Evolutionary conservation across 257 asterid species (phyloP).

Genomic region (Nicotiana undulata): DNA sequence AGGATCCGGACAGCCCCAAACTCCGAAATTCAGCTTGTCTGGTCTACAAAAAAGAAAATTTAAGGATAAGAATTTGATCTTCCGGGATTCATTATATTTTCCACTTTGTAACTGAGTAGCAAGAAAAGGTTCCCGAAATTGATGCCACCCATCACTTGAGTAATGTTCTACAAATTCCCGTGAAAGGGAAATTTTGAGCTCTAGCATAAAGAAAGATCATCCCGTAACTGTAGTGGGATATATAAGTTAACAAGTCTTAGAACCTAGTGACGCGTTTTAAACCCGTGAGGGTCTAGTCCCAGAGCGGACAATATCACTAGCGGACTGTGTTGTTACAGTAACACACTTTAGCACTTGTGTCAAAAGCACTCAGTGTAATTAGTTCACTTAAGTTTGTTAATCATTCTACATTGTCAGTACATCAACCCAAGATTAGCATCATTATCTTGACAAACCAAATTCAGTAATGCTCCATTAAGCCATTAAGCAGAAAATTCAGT

Average conservation of each 20-base stretch:
- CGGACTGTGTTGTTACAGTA: neutral
- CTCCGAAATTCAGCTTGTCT: constrained; percentile 66
- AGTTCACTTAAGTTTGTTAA: neutral
- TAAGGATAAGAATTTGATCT: neutral
- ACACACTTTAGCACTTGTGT: neutral
- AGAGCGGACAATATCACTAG: too few relatives aligned
- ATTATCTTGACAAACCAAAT: neutral
- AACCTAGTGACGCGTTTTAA: too few relatives aligned
- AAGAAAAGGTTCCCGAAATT: neutral
- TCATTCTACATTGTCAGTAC: neutral
- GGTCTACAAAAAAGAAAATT: constrained; percentile 36
- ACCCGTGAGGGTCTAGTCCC: too few relatives aligned
- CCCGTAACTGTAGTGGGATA: too few relatives aligned
- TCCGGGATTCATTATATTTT: neutral
- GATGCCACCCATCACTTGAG: neutral
- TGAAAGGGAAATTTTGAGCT: too few relatives aligned
- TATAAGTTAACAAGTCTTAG: too few relatives aligned
- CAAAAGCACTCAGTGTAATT: neutral
- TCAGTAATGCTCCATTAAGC: neutral
- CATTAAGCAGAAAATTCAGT: neutral
- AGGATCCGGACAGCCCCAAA: constrained; percentile 70
- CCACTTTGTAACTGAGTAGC: neutral
- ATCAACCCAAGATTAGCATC: neutral
- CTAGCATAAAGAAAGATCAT: neutral
- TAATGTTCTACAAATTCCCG: neutral